Base-by-base conservation (phyloP, 2,329 filamentous ascomycete genomes). In the Erysiphe pulchra region DNA sequence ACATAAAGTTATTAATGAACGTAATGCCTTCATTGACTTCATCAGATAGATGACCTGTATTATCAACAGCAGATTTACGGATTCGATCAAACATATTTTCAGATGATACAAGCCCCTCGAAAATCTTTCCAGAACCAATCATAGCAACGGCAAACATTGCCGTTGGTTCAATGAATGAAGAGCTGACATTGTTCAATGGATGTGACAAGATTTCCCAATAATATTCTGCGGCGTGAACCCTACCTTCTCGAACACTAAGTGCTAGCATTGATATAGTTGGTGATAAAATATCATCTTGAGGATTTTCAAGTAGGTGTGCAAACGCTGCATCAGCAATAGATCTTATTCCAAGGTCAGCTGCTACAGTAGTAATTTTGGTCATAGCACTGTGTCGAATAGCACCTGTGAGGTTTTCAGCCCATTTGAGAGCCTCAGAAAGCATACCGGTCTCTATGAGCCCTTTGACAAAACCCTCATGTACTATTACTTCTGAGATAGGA, bases 61-160 rank as follows among this genome's bases (percentile, higher is more conserved):
- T 53, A 20, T 68, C 63, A 42, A 62, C 57, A 44, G 70, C 67
- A 18, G 70, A 65, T 47, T 73, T 71, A 48, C 81, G 77, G 53
- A 94, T 84, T 49, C 80, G 77, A 57, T 77, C 68, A 61, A 94
- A 92, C 82, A 93, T 92, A 56, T 76, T 67, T 54, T 90, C 81
- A 10, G 81, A 77, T 58, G 90, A 75, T 12, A 69, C 66, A 48
- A 95, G 63, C 44, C 80, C 90, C 56, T 87, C 82, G n/a, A 78
- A 75, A 43, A 86, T 72, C 55, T 85, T 77, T 38, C 85, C 84
- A 50, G 81, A 83, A 46, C 82, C 80, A 57, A 95, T 80, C 60
- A 95, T 68, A 42, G 85, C 83, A 47, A 92, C 75, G 13, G 81
- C 75, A 56, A 87, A 93, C 84, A 94, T 93, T 47, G 82, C 74